phyloP scores from a whole-genome alignment of 2,329 filamentous ascomycete species.

The Fusarium poae region DNA sequence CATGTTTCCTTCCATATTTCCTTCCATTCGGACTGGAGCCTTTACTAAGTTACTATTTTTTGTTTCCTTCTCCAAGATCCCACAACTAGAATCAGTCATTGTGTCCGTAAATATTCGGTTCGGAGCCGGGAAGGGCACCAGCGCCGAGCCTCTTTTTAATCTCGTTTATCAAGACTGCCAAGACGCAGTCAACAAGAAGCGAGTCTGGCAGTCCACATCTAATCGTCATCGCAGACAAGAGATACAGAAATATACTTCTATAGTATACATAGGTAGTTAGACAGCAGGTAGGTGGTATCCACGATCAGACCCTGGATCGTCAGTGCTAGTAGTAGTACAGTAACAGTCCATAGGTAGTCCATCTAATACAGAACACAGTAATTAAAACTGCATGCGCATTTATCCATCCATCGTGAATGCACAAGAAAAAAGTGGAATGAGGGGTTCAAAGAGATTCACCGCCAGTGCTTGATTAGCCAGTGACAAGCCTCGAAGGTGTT shows the following conservation, averaged over 20 bases:
- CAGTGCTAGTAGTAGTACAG: constrained; percentile 7
- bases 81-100: constrained; percentile 4
- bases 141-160: constrained; percentile 19
- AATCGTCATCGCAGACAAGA: constrained; percentile 29
- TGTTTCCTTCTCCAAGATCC: constrained; percentile 5
- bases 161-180: constrained; percentile 35
- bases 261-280: neutral
- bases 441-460: constrained; percentile 35
- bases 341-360: neutral
- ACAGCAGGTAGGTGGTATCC: constrained; percentile 4
- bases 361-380: neutral
- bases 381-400: constrained; percentile 3
- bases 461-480: constrained; percentile 20
- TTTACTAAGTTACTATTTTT: neutral
- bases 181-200: constrained; percentile 22
- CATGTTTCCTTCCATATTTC: neutral
- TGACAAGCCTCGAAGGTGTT: constrained; percentile 7
- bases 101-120: constrained; percentile 36
- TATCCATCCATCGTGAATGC: constrained; percentile 20
- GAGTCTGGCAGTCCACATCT: constrained; percentile 19
- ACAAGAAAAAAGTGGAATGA: constrained; percentile 28
- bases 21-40: constrained; percentile 19
- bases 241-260: constrained; percentile 16
- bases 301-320: constrained; percentile 39
- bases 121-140: constrained; percentile 20